phyloP scores from a whole-genome alignment of 331 rosid species.

The Cydonia oblonga region DNA sequence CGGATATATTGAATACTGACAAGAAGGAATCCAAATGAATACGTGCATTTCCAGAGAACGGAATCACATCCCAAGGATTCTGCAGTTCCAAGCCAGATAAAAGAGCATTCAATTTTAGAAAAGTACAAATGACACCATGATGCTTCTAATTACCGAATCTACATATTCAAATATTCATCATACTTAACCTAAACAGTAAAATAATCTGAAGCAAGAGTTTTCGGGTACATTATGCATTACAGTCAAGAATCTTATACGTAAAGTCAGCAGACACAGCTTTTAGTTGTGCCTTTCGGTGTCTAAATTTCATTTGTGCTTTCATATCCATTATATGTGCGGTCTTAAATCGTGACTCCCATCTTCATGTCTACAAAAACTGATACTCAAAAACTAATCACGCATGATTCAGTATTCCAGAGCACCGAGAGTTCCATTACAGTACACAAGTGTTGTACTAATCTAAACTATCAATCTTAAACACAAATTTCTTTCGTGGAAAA shows the following conservation, averaged over 20 bases:
- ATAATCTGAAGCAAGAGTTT: background rate
- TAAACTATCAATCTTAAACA: background rate
- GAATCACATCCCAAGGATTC: constrained; percentile 88
- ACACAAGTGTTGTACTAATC: background rate
- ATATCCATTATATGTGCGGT: background rate
- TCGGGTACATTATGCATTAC: too few relatives aligned
- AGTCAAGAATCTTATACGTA: background rate
- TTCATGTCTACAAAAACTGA: too few relatives aligned
- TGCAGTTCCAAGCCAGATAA: constrained; percentile 29
- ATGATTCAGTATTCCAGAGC: too few relatives aligned
- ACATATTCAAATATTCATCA: background rate
- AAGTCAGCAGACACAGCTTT: background rate
- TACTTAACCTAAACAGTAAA: background rate
- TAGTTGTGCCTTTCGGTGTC: background rate
- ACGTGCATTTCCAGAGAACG: constrained; percentile 62
- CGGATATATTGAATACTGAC: constrained; percentile 86
- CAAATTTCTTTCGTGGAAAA: background rate
- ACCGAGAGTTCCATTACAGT: too few relatives aligned
- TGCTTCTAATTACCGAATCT: background rate
- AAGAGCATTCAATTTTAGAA: background rate
- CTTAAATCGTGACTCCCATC: background rate
- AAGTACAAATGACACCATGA: background rate
- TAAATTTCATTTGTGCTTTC: background rate
- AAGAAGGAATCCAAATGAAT: constrained; percentile 90
- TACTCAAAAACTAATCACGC: too few relatives aligned